These are phyloP conservation scores for Nicotiana sylvestris DNA, from an alignment of 257 asterid species.

Conservation along the genomic window DNA sequence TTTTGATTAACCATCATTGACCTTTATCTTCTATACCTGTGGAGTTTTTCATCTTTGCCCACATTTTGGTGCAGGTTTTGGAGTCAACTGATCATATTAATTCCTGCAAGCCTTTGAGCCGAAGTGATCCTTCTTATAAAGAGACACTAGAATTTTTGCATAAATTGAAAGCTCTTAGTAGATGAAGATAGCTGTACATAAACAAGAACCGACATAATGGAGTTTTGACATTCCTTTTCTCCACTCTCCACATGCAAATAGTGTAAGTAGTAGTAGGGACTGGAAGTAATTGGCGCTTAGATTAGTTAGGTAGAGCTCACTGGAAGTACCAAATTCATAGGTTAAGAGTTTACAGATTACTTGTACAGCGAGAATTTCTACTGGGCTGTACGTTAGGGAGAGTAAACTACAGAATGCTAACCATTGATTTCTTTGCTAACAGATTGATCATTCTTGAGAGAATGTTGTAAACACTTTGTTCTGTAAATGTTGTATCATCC, in stretches of 20 bases:
- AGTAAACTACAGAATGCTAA: neutral
- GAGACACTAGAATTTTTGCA: conserved; percentile 76
- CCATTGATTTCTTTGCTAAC: neutral
- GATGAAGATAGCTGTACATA: conserved; percentile 20
- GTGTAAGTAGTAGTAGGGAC: neutral
- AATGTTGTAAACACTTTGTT: neutral
- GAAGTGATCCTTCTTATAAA: conserved; percentile 78
- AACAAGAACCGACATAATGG: neutral
- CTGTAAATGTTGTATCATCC: conserved; percentile 2
- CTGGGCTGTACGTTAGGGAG: neutral
- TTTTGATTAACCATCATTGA: neutral
- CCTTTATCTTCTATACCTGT: neutral
- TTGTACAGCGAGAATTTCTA: conserved; percentile 1
- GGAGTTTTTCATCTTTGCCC: neutral
- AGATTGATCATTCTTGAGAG: neutral
- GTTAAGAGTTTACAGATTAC: neutral
- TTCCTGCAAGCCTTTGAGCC: conserved; percentile 92
- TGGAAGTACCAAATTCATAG: neutral
- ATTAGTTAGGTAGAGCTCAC: neutral
- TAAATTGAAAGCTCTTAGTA: conserved; percentile 59
- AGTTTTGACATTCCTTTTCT: neutral
- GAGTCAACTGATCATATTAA: conserved; percentile 96
- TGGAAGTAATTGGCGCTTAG: neutral
- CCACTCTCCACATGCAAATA: conserved; percentile 2
- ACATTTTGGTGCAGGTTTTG: conserved; percentile 54